Evolutionary conservation across 2,329 filamentous ascomycete genomes (phyloP).

Genomic region (Hypoxylon sp.): DNA sequence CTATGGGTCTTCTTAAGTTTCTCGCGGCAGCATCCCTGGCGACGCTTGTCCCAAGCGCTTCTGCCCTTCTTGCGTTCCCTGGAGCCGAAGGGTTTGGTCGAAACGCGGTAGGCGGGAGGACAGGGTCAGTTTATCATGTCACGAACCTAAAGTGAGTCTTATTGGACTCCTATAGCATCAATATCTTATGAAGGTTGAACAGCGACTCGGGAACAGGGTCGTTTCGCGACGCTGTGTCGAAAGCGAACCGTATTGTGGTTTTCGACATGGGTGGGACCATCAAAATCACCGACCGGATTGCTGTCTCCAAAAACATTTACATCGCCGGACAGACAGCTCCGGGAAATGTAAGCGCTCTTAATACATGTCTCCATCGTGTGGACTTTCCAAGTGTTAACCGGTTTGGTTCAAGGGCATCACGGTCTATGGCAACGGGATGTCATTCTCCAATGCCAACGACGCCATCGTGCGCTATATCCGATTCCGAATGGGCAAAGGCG

Average conservation of each 20-base stretch:
- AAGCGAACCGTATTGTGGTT: conserved; percentile 62
- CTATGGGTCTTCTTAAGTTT: conserved; percentile 40
- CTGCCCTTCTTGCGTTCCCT: conserved; percentile 59
- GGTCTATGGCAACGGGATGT: conserved; percentile 67
- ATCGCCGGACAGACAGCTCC: conserved; percentile 66
- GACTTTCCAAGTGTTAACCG: not conserved
- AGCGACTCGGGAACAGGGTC: conserved; percentile 63
- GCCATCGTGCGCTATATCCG: conserved; percentile 68
- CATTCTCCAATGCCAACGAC: conserved; percentile 65
- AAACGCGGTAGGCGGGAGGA: conserved; percentile 61
- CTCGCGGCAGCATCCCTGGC: conserved; percentile 30
- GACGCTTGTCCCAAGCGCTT: conserved; percentile 26
- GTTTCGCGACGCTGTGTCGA: conserved; percentile 64
- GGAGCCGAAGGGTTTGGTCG: conserved; percentile 65
- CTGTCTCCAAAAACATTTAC: conserved; percentile 61
- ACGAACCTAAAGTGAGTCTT: conserved; percentile 58
- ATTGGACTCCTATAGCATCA: not conserved
- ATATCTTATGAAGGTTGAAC: not conserved
- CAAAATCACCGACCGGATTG: conserved; percentile 60
- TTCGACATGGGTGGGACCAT: conserved; percentile 65
- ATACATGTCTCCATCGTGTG: not conserved
- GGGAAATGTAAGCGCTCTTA: conserved; percentile 52
- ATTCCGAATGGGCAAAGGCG: conserved; percentile 66
- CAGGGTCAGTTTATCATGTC: conserved; percentile 62
- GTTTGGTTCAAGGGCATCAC: conserved; percentile 56